These are phyloP conservation scores for Forsythia viridissima DNA, from an alignment of 257 asterid species.

Conservation along the genomic window DNA sequence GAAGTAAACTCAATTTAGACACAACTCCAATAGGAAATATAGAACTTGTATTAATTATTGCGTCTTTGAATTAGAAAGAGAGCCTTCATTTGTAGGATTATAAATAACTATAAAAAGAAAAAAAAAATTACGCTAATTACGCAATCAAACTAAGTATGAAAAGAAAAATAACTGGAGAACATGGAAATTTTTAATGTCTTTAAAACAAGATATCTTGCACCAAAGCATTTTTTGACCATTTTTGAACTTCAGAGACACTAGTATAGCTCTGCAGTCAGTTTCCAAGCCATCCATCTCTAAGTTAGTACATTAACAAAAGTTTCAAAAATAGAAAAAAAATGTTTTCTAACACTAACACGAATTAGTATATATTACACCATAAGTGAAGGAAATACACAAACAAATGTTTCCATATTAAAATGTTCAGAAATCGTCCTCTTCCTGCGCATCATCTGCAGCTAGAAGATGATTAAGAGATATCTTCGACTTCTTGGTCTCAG, in stretches of 20 bases:
- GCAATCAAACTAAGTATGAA: too few relatives aligned
- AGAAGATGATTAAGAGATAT: constrained; percentile 80
- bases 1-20: too few relatives aligned
- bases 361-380: not conserved
- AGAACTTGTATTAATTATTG: too few relatives aligned
- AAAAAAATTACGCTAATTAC: too few relatives aligned
- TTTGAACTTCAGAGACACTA: too few relatives aligned
- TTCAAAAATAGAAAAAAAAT: not conserved
- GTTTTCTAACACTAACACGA: not conserved
- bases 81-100: too few relatives aligned
- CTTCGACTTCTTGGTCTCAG: constrained; percentile 58
- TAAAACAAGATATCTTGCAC: too few relatives aligned
- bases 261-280: not conserved
- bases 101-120: too few relatives aligned
- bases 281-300: not conserved
- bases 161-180: not conserved
- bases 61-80: too few relatives aligned
- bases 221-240: too few relatives aligned
- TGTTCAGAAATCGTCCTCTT: constrained; percentile 42
- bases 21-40: too few relatives aligned
- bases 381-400: not conserved
- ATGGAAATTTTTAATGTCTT: too few relatives aligned
- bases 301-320: not conserved
- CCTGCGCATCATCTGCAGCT: constrained; percentile 68
- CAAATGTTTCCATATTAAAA: not conserved